Conservation (phyloP, 2,329 filamentous ascomycete genomes). For the Trichoderma sp. region DNA sequence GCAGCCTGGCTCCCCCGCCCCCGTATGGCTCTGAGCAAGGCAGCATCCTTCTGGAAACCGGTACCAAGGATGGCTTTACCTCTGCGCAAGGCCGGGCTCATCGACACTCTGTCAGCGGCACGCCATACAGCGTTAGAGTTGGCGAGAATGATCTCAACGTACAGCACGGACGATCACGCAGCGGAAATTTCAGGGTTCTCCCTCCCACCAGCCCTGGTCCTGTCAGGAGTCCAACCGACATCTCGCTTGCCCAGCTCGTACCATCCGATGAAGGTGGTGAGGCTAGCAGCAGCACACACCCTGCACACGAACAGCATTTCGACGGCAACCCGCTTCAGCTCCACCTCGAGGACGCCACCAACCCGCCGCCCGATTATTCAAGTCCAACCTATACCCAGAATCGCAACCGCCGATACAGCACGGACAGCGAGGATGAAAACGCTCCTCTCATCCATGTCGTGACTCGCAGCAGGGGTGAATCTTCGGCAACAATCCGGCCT, state of each 20-base stretch:
- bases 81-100: slow-evolving; percentile 44
- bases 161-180: slow-evolving; percentile 72
- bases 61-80: slow-evolving; percentile 60
- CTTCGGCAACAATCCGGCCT: slow-evolving; percentile 41
- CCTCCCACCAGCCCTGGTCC: slow-evolving; percentile 84
- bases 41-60: slow-evolving; percentile 89
- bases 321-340: slow-evolving; percentile 40
- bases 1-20: slow-evolving; percentile 88
- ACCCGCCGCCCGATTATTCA: slow-evolving; percentile 69
- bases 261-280: slow-evolving; percentile 71
- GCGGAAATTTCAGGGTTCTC: slow-evolving; percentile 73
- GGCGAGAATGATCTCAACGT: slow-evolving; percentile 50
- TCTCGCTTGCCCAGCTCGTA: slow-evolving; percentile 84
- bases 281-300: slow-evolving; percentile 33
- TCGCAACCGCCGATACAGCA: slow-evolving; percentile 56
- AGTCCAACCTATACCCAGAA: slow-evolving; percentile 57
- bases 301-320: slow-evolving; percentile 28
- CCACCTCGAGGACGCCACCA: slow-evolving; percentile 53
- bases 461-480: slow-evolving; percentile 51
- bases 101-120: slow-evolving; percentile 44
- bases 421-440: slow-evolving; percentile 54
- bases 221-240: slow-evolving; percentile 87
- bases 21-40: slow-evolving; percentile 97
- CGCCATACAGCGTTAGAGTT: slow-evolving; percentile 40
- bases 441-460: slow-evolving; percentile 51